Evolutionary conservation across 176 grass and related monocot genomes (phyloP).

Genomic region (Paspalum vaginatum): DNA sequence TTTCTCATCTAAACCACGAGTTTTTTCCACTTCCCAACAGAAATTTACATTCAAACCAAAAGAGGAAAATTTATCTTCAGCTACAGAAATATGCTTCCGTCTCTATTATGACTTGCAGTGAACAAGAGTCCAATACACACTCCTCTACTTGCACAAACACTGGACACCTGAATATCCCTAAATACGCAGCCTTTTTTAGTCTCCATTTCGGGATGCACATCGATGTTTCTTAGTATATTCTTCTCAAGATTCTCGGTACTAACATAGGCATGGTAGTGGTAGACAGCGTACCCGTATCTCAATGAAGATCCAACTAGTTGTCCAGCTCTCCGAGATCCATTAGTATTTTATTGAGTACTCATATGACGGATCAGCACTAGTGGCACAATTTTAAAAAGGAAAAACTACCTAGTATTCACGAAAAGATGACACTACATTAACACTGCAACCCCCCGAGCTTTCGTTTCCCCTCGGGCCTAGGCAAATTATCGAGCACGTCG

Average conservation of each 20-base stretch:
- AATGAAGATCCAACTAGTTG: background rate
- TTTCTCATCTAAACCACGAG: background rate
- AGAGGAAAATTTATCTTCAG: background rate
- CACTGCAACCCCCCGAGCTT: background rate
- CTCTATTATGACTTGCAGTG: background rate
- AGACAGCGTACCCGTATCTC: background rate
- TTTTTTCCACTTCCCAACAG: background rate
- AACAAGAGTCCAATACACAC: background rate
- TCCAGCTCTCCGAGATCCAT: background rate
- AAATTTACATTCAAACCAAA: background rate
- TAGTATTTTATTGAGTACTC: background rate
- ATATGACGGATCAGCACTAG: conserved; percentile 10
- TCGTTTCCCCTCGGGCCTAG: background rate
- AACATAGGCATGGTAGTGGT: background rate
- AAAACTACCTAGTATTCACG: background rate
- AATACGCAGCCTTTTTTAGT: background rate
- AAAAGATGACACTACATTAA: background rate
- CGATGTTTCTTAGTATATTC: conserved; percentile 17
- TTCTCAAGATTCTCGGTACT: conserved; percentile 14
- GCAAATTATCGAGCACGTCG: conserved; percentile 20
- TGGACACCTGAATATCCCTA: background rate
- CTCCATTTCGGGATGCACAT: background rate
- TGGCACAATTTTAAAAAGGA: background rate
- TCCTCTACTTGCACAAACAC: conserved; percentile 11
- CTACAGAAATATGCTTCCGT: background rate